Percentiles rank a stretch among this genome's conserved stretches.
Conservation (phyloP, 257 asterid species). For the Solanum lycopersicoides region DNA sequence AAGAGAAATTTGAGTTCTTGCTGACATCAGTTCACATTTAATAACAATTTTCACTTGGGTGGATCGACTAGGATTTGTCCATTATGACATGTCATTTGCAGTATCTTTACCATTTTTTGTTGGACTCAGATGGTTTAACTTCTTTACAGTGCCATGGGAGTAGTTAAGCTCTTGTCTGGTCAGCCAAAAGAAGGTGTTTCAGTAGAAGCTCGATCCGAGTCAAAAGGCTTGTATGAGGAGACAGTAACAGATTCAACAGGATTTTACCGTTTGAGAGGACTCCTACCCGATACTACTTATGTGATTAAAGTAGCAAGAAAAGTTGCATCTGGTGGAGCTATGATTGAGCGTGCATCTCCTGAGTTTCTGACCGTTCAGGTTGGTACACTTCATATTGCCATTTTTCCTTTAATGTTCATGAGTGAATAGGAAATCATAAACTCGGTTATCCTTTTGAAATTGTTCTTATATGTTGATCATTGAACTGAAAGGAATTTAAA, state of each 20-base stretch:
- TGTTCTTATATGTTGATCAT: neutral
- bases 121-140: constrained; percentile 2
- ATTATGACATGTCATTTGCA: neutral
- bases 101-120: neutral
- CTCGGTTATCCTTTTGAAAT: neutral
- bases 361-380: constrained; percentile 57
- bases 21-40: neutral
- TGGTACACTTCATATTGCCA: constrained; percentile 4
- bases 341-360: constrained; percentile 87
- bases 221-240: constrained; percentile 85
- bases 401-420: neutral
- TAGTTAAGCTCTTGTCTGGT: constrained; percentile 78
- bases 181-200: constrained; percentile 83
- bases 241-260: constrained; percentile 78
- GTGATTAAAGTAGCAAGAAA: constrained; percentile 59
- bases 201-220: constrained; percentile 87
- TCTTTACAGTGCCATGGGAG: constrained; percentile 75
- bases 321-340: constrained; percentile 36
- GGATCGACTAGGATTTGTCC: neutral
- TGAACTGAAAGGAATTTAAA: neutral
- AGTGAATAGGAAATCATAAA: neutral
- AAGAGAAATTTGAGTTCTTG: neutral
- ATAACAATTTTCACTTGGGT: neutral
- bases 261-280: constrained; percentile 86
- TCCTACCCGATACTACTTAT: constrained; percentile 70